Percentiles rank a stretch among this genome's conserved stretches.
These are phyloP conservation scores for Acorus gramineus DNA, from an alignment of 106 monocot species.

Conservation along the genomic window DNA sequence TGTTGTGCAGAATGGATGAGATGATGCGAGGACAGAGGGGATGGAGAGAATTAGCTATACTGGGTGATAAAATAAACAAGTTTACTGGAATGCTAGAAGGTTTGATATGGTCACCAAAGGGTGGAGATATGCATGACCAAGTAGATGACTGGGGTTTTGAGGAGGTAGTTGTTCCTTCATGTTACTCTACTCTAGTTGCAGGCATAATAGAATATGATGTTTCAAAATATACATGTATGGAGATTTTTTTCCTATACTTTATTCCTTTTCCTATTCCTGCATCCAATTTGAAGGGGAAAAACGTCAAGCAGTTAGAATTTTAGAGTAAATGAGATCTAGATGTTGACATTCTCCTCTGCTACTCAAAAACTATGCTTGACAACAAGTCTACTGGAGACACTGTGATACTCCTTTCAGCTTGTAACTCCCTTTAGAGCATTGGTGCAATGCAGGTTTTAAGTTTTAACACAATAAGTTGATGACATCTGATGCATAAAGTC, in stretches of 20 bases:
- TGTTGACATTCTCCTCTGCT: too few species aligned
- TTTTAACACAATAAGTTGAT: too few species aligned
- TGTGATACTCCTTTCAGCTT: too few species aligned
- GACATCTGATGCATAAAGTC: too few species aligned
- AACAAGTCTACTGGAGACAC: too few species aligned
- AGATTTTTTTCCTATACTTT: neutral
- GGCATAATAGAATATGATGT: neutral
- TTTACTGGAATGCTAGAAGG: slow-evolving; percentile 90
- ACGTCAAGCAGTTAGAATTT: too few species aligned
- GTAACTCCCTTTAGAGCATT: too few species aligned
- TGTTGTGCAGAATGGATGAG: slow-evolving; percentile 74
- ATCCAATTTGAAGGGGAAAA: too few species aligned
- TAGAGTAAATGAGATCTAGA: too few species aligned
- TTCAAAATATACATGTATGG: neutral
- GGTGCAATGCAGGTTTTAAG: too few species aligned
- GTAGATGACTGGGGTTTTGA: slow-evolving; percentile 75
- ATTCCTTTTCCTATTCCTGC: too few species aligned
- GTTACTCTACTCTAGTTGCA: neutral
- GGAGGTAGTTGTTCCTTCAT: slow-evolving; percentile 37
- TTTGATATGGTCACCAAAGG: slow-evolving; percentile 81
- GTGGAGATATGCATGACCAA: slow-evolving; percentile 40
- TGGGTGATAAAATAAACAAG: slow-evolving; percentile 82
- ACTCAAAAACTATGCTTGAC: too few species aligned
- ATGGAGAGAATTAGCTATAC: slow-evolving; percentile 74
- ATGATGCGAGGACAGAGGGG: slow-evolving; percentile 96